Conservation (phyloP, 108 stramenopile genomes). For the Pseudonitzschia multiseries region DNA sequence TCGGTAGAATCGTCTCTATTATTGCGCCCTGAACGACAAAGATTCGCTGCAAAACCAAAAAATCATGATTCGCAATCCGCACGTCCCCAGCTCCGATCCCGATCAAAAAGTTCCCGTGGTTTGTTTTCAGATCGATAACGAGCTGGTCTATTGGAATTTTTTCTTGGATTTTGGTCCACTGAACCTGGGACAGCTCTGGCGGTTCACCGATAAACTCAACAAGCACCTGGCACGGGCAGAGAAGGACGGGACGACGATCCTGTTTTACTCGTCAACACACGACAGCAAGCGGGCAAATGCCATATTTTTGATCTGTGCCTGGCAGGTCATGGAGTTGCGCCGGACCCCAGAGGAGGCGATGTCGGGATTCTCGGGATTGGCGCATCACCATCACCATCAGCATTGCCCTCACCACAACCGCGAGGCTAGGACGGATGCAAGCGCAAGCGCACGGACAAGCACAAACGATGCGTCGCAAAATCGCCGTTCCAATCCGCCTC, state of each 20-base stretch:
- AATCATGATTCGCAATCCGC: conserved; percentile 27
- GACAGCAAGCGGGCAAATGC: conserved; percentile 92
- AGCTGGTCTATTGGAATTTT: conserved; percentile 98
- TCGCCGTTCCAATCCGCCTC: conserved; percentile 25
- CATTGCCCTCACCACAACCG: too few relatives aligned
- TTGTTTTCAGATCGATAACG: conserved; percentile 91
- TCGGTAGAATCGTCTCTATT: conserved; percentile 48
- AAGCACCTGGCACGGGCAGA: conserved; percentile 11
- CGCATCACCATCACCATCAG: background rate
- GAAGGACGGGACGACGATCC: conserved; percentile 39
- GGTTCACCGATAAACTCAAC: conserved; percentile 90
- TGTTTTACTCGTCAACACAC: conserved; percentile 73
- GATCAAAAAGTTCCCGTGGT: conserved; percentile 46
- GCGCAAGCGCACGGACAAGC: background rate
- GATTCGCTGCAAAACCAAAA: conserved; percentile 34
- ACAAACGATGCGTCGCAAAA: background rate
- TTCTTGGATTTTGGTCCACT: conserved; percentile 99
- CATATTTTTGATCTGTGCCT: conserved; percentile 85
- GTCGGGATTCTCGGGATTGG: conserved; percentile 39
- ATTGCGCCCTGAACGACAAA: conserved; percentile 37
- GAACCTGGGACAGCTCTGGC: conserved; percentile 93
- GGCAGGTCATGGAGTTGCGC: conserved; percentile 88
- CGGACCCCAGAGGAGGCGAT: conserved; percentile 74
- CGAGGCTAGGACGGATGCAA: background rate
- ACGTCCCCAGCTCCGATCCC: background rate